phyloP scores from a whole-genome alignment of 306 rosid species.

The Vicia sativa region DNA sequence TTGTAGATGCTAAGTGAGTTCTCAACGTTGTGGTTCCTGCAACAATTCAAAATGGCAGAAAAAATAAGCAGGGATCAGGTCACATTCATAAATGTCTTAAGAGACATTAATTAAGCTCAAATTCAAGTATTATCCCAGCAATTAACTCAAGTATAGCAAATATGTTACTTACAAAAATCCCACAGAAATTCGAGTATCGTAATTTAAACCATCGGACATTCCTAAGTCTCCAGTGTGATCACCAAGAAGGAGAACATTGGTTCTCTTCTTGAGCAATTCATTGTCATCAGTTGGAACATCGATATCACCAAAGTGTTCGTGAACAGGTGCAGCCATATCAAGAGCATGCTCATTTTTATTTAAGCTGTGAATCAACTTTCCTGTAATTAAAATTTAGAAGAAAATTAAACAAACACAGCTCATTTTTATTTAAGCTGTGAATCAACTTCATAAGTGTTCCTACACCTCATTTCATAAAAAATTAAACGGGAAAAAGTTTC shows the following conservation, averaged over 20 bases:
- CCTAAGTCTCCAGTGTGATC: conserved; percentile 91
- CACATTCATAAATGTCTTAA: neutral
- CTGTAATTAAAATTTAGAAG: conserved; percentile 48
- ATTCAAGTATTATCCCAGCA: neutral
- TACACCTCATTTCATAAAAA: too few relatives aligned
- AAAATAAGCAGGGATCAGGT: neutral
- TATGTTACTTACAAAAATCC: conserved; percentile 79
- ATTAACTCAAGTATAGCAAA: conserved; percentile 20
- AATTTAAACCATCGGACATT: conserved; percentile 92
- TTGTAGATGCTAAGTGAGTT: conserved; percentile 69
- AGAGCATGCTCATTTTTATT: conserved; percentile 95
- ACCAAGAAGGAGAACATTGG: conserved; percentile 91
- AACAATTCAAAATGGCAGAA: conserved; percentile 19
- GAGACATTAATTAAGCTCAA: neutral
- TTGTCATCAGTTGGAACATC: conserved; percentile 54
- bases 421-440: too few relatives aligned
- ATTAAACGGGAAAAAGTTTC: too few relatives aligned
- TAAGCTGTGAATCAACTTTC: conserved; percentile 85
- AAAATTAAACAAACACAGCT: too few relatives aligned
- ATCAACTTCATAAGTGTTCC: too few relatives aligned
- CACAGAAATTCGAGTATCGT: conserved; percentile 75
- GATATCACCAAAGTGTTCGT: conserved; percentile 64
- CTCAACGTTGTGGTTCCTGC: conserved; percentile 81
- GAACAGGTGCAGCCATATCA: conserved; percentile 91
- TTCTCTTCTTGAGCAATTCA: conserved; percentile 68